phyloP scores from a whole-genome alignment of 2,329 filamentous ascomycete species.

The Allantophomopsis cytisporea region DNA sequence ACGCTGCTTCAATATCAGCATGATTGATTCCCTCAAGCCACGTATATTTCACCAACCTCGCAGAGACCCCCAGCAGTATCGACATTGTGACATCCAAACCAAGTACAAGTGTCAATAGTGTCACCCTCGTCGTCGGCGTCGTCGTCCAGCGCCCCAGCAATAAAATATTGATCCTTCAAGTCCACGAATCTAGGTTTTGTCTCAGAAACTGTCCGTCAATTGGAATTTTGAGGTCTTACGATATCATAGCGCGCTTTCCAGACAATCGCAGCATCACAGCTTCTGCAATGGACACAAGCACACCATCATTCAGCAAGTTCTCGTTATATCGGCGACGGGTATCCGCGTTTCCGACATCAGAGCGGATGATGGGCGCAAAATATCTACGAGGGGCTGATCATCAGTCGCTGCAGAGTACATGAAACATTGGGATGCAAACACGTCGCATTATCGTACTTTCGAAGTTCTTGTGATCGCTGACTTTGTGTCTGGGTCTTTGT shows the following conservation, averaged over 20 bases:
- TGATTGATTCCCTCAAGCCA: too few relatives aligned
- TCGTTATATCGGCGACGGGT: conserved; percentile 8
- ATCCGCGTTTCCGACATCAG: too few relatives aligned
- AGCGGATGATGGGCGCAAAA: too few relatives aligned
- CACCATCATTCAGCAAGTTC: conserved; percentile 13
- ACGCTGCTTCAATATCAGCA: conserved; percentile 5
- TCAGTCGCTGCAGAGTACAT: too few relatives aligned
- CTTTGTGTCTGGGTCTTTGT: neutral
- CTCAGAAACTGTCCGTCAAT: neutral
- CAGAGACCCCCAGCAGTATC: conserved; percentile 13
- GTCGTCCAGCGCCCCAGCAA: conserved; percentile 10
- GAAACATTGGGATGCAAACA: too few relatives aligned
- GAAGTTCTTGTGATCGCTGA: neutral
- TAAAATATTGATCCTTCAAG: conserved; percentile 12
- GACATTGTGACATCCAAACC: conserved; percentile 14
- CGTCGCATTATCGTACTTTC: too few relatives aligned
- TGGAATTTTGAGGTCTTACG: conserved; percentile 6
- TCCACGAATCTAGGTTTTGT: conserved; percentile 8
- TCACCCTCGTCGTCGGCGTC: conserved; percentile 1
- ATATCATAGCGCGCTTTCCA: conserved; percentile 14
- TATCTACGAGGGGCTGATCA: too few relatives aligned
- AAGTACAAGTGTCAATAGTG: conserved; percentile 2
- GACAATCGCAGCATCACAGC: conserved; percentile 8
- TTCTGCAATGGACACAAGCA: conserved; percentile 2
- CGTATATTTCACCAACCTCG: conserved; percentile 8